These are phyloP conservation scores for Scalesia atractyloides DNA, from an alignment of 129 eudicot species.

Conservation along the genomic window DNA sequence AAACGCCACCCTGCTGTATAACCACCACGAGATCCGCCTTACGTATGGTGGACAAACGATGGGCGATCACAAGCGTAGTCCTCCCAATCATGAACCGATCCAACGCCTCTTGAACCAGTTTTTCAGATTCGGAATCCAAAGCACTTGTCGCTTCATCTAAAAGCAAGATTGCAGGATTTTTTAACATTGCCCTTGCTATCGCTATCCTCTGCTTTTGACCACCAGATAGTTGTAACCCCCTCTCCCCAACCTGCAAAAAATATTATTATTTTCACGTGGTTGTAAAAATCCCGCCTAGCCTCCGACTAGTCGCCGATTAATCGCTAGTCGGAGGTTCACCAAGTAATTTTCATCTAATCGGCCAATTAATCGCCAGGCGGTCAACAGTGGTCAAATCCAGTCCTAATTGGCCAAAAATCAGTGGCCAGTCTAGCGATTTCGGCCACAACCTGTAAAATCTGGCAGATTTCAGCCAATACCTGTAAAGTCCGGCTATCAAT, in stretches of 20 bases:
- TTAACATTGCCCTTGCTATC: conserved; percentile 94
- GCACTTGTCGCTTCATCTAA: conserved; percentile 97
- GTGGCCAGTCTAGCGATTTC: too few species aligned
- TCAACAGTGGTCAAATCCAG: too few species aligned
- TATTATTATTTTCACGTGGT: neutral
- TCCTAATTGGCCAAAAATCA: too few species aligned
- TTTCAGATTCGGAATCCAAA: conserved; percentile 90
- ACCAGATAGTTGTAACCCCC: conserved; percentile 92
- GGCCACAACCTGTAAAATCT: too few species aligned
- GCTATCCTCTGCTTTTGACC: conserved; percentile 98
- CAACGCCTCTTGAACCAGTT: conserved; percentile 91
- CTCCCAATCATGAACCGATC: conserved; percentile 95
- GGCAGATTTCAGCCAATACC: too few species aligned
- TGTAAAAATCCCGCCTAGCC: too few species aligned
- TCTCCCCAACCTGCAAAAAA: conserved; percentile 78
- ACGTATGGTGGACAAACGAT: conserved; percentile 88
- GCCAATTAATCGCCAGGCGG: too few species aligned
- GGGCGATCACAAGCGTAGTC: conserved; percentile 93
- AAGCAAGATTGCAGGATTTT: conserved; percentile 88
- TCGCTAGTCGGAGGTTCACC: too few species aligned
- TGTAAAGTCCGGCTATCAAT: too few species aligned
- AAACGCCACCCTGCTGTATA: conserved; percentile 78
- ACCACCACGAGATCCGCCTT: conserved; percentile 94
- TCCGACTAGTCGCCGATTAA: neutral
- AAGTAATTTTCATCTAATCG: too few species aligned